Evolutionary conservation across 345 rosid species (phyloP).

Genomic region (Syzygium jambos): DNA sequence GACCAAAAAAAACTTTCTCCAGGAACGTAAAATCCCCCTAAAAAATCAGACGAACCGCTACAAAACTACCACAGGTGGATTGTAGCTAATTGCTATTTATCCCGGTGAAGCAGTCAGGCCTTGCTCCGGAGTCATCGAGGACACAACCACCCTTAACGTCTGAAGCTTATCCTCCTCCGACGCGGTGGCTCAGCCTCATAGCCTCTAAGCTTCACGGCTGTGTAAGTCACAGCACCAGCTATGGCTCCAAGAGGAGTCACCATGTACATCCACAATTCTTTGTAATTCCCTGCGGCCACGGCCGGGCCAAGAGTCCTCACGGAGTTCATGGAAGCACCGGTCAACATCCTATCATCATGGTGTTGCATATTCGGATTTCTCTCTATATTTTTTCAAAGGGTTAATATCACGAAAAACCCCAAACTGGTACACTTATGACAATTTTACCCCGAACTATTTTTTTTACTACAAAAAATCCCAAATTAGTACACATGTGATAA

Average conservation of each 20-base stretch:
- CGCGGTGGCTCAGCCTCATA: slow-evolving; percentile 42
- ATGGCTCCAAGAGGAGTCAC: slow-evolving; percentile 81
- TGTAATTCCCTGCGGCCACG: neutral
- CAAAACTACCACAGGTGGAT: too few species aligned
- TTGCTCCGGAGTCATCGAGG: neutral
- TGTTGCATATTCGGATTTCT: neutral
- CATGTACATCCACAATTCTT: slow-evolving; percentile 53
- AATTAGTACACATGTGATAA: too few species aligned
- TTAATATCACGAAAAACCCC: too few species aligned
- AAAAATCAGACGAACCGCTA: too few species aligned
- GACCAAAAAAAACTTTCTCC: too few species aligned
- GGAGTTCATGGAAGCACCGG: neutral
- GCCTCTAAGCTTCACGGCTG: slow-evolving; percentile 55
- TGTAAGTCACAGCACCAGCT: slow-evolving; percentile 62
- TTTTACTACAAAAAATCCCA: too few species aligned
- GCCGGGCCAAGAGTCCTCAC: neutral
- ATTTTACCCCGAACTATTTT: too few species aligned
- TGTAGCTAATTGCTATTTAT: too few species aligned
- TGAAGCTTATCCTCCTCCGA: slow-evolving; percentile 23
- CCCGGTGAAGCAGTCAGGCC: too few species aligned
- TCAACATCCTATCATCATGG: neutral
- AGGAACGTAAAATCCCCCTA: too few species aligned
- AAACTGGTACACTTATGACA: too few species aligned
- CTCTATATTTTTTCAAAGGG: neutral
- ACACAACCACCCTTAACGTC: neutral